phyloP scores from a whole-genome alignment of 2,329 filamentous ascomycete genomes.

The Aspergillus quadricinctus region DNA sequence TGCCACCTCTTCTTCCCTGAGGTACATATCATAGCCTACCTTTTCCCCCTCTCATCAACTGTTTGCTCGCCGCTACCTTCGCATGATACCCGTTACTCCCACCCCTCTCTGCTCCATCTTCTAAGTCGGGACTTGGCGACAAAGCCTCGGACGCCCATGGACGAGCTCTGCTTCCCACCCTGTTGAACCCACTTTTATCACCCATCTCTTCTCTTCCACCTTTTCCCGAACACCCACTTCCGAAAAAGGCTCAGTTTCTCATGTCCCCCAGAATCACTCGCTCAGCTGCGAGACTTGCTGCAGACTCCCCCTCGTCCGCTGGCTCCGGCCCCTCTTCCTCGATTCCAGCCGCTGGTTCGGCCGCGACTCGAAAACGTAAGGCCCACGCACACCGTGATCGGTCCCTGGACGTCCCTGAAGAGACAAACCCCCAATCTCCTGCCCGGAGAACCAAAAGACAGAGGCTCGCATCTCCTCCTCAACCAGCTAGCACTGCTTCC shows the following conservation, averaged over 20 bases:
- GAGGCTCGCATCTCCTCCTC: conserved; percentile 54
- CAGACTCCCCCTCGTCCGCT: conserved; percentile 49
- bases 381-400: conserved; percentile 50
- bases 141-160: neutral
- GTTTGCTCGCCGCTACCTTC: conserved; percentile 1
- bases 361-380: conserved; percentile 72
- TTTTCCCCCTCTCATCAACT: conserved; percentile 10
- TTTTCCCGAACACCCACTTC: conserved; percentile 5
- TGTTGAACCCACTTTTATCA: conserved; percentile 1
- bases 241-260: conserved; percentile 54
- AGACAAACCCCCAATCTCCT: conserved; percentile 26
- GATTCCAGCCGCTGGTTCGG: conserved; percentile 41
- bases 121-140: neutral
- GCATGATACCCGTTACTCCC: neutral
- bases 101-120: neutral
- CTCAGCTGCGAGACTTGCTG: conserved; percentile 87
- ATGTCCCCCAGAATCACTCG: conserved; percentile 97
- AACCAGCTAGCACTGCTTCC: conserved; percentile 35
- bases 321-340: conserved; percentile 36
- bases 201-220: conserved; percentile 6
- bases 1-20: conserved; percentile 28
- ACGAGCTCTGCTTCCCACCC: conserved; percentile 2
- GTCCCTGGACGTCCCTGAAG: conserved; percentile 34
- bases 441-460: conserved; percentile 66
- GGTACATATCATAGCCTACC: conserved; percentile 31